Evolutionary conservation across 148 eudicot genomes (phyloP).

Genomic region (Nepenthes gracilis): DNA sequence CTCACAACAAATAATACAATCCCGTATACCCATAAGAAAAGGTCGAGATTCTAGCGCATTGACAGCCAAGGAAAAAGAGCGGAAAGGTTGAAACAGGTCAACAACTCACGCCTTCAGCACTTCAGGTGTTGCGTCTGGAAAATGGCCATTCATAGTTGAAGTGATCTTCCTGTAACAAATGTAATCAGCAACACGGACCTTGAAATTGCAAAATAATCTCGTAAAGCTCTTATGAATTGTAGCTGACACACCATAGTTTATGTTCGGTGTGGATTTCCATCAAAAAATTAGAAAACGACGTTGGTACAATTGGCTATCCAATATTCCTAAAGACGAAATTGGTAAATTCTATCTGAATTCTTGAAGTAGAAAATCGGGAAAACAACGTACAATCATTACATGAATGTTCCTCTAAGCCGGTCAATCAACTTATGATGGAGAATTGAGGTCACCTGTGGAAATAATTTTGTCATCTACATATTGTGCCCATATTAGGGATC

Average conservation of each 20-base stretch:
- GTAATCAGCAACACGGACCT: conserved; percentile 90
- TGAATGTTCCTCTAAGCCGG: no score
- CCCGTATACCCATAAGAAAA: conserved; percentile 42
- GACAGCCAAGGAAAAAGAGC: conserved; percentile 3
- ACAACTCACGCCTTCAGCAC: conserved; percentile 58
- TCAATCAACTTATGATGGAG: no score
- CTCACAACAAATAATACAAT: conserved; percentile 98
- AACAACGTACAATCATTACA: no score
- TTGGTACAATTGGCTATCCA: no score
- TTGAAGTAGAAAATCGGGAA: no score
- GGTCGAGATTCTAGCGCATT: conserved; percentile 1
- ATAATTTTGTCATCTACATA: no score
- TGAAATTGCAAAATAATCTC: conserved; percentile 89
- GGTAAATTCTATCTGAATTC: no score
- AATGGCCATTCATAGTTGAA: conserved; percentile 98
- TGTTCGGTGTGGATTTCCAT: conserved; percentile 4
- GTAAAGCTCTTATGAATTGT: conserved; percentile 92
- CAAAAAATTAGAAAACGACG: no score
- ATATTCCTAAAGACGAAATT: no score
- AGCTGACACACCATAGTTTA: conserved; percentile 94
- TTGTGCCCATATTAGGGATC: no score
- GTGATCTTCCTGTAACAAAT: conserved; percentile 94
- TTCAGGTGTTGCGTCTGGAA: conserved; percentile 96
- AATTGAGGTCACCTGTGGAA: no score
- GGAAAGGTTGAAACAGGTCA: conserved; percentile 1